Evolutionary conservation across 495 filamentous ascomycete species (phyloP).

Genomic region (Annulohypoxylon maeteangense): DNA sequence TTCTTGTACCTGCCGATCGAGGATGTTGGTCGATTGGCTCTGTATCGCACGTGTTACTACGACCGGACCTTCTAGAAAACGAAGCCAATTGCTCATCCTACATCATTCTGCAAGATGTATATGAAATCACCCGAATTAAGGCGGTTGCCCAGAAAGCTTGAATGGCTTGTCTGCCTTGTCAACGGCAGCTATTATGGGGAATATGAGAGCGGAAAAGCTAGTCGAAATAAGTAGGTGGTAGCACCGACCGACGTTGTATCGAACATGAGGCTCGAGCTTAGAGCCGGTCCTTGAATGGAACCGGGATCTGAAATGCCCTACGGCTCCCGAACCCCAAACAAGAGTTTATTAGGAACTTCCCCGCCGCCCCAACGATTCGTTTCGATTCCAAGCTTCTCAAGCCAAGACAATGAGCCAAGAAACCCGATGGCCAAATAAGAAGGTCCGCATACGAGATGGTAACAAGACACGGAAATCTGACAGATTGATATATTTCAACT

Average conservation of each 20-base stretch:
- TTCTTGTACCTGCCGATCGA: slow-evolving; percentile 36
- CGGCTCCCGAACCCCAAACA: slow-evolving; percentile 17
- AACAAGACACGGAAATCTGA: slow-evolving; percentile 29
- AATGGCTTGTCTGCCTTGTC: neutral
- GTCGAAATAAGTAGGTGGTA: slow-evolving; percentile 41
- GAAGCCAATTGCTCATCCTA: slow-evolving; percentile 1
- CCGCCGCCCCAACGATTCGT: slow-evolving; percentile 24
- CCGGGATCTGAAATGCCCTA: slow-evolving; percentile 30
- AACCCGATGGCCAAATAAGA: slow-evolving; percentile 26
- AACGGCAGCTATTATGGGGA: slow-evolving; percentile 11
- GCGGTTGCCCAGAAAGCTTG: slow-evolving; percentile 24
- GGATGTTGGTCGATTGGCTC: neutral
- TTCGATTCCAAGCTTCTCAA: slow-evolving; percentile 20
- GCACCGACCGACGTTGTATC: slow-evolving; percentile 30
- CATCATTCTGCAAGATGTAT: neutral
- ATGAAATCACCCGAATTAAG: slow-evolving; percentile 10
- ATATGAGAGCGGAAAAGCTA: slow-evolving; percentile 28
- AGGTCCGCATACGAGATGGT: slow-evolving; percentile 23
- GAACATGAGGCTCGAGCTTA: slow-evolving; percentile 38
- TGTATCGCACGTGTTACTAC: neutral
- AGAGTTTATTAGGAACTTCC: slow-evolving; percentile 14
- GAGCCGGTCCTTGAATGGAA: slow-evolving; percentile 19
- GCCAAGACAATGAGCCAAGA: slow-evolving; percentile 17
- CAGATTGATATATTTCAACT: slow-evolving; percentile 24
- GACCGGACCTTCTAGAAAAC: neutral